Conservation (phyloP, 768 basidiomycete genomes). For the Hypsizygus marmoreus region DNA sequence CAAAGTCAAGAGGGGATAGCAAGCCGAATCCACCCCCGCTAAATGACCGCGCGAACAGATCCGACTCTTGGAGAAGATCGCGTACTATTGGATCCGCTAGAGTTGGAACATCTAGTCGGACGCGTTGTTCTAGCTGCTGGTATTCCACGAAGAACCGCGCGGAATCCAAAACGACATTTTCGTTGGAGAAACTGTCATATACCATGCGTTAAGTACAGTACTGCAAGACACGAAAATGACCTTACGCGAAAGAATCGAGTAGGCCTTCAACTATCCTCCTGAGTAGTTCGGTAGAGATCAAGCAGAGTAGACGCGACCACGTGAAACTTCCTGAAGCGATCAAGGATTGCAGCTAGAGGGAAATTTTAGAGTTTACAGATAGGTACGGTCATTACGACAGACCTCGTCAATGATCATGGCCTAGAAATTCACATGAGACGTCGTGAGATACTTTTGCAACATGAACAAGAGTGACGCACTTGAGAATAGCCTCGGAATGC, state of each 20-base stretch:
- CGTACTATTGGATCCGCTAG: slow-evolving; percentile 71
- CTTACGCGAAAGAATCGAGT: slow-evolving; percentile 77
- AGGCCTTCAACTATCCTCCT: slow-evolving; percentile 64
- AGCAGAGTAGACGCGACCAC: slow-evolving; percentile 61
- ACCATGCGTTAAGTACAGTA: slow-evolving; percentile 16
- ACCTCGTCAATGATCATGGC: slow-evolving; percentile 86
- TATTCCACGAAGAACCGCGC: slow-evolving; percentile 77
- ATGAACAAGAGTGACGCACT: slow-evolving; percentile 36
- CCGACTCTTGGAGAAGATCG: slow-evolving; percentile 84
- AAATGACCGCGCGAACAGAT: slow-evolving; percentile 83
- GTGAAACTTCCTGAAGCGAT: slow-evolving; percentile 73
- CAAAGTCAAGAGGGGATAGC: slow-evolving; percentile 77
- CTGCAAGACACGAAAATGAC: slow-evolving; percentile 19
- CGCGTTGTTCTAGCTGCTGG: slow-evolving; percentile 74
- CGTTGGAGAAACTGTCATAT: slow-evolving; percentile 65
- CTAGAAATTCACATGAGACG: slow-evolving; percentile 31
- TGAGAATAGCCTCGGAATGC: slow-evolving; percentile 87
- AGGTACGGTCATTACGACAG: slow-evolving; percentile 26
- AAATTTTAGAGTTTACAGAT: slow-evolving; percentile 17
- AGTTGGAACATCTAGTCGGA: slow-evolving; percentile 78
- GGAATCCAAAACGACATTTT: slow-evolving; percentile 70
- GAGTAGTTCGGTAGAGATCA: slow-evolving; percentile 62
- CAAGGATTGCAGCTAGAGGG: slow-evolving; percentile 62
- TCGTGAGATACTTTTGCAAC: slow-evolving; percentile 6
- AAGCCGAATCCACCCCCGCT: slow-evolving; percentile 77